Base-by-base conservation (phyloP, 1,139 yeast genomes). In the Suhomyces guaymorum region DNA sequence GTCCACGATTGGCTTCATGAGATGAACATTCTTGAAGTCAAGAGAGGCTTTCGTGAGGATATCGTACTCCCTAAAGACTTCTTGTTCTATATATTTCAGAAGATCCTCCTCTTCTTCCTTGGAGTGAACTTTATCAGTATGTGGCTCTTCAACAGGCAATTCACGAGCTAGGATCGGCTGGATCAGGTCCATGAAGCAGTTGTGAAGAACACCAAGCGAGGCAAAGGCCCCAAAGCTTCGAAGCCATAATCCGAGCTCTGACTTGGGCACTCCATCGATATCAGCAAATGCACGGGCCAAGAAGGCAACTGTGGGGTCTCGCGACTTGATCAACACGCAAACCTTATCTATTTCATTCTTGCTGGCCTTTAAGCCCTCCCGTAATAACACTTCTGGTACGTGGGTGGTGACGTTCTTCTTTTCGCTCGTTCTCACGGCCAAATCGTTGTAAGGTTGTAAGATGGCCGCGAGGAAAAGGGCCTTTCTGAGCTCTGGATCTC, bases 351-450 rank as follows among this genome's bases (percentile, higher is more conserved):
- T 78, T 26, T 80, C 82, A 28, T 60, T 57, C 34, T 75, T 74
- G 11, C 89, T 79, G 38, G 81, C 70, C 49, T 83, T 82, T 26
- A 90, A 59, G 0, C 95, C 92, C 38, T 85, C 89, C 44, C 79
- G 73, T 24, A 86, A 57, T 2, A 85, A 68, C 16, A 70, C 49
- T 29, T 63, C 70, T 2, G 58, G 61, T 7, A 55, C 56, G 24
- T 52, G 55, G 4, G 48, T 22, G 32, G 49, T 42, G 40, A 42
- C 37, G 28, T 42, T 51, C 40, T 63, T 69, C 40, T 66, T 63
- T 19, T 68, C 63, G 35, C 70, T 73, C 11, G 64, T 59, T 11
- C 52, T 50, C 1, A 74, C 64, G 7, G 48, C 50, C n/a, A 60
- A 33, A 5, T 57, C 61, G 3, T 62, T 57, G 70, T 78, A 81